These are phyloP conservation scores for Mallotus japonicus DNA, from an alignment of 441 rosid genomes.

Conservation along the genomic window DNA sequence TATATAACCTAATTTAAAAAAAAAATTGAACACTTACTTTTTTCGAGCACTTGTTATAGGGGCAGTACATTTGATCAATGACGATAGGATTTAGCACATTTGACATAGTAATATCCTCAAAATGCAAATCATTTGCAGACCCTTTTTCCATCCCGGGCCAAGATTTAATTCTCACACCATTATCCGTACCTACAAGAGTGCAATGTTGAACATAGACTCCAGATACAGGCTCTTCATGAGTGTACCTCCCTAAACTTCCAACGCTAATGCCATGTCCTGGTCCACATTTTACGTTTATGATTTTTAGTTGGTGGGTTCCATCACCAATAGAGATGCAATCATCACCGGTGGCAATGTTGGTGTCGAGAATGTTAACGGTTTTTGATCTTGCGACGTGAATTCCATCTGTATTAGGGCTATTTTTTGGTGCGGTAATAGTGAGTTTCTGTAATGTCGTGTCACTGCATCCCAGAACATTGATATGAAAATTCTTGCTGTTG, in stretches of 20 bases:
- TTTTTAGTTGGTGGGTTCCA: neutral
- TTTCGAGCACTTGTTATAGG: neutral
- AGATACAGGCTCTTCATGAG: slow-evolving; percentile 24
- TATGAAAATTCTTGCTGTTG: slow-evolving; percentile 52
- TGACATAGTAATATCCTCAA: neutral
- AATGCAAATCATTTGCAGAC: neutral
- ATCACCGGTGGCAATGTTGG: slow-evolving; percentile 23
- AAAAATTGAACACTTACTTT: neutral
- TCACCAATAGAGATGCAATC: slow-evolving; percentile 38
- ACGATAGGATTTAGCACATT: neutral
- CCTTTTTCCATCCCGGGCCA: neutral
- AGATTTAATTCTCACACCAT: slow-evolving; percentile 28
- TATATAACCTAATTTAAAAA: too few relatives aligned
- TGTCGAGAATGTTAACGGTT: slow-evolving; percentile 24
- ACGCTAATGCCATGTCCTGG: slow-evolving; percentile 35
- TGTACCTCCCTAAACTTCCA: slow-evolving; percentile 36
- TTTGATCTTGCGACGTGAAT: slow-evolving; percentile 45
- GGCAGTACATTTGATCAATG: neutral
- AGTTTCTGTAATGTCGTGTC: slow-evolving; percentile 31
- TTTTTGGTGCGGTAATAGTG: slow-evolving; percentile 34
- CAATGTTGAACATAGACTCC: slow-evolving; percentile 24
- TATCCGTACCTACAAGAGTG: slow-evolving; percentile 24
- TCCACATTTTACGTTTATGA: slow-evolving; percentile 12
- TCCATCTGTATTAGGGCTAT: slow-evolving; percentile 52
- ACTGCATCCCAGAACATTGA: slow-evolving; percentile 39